These are phyloP conservation scores for Babesia caballi DNA, from an alignment of 169 alveolate genomes.

Conservation along the genomic window DNA sequence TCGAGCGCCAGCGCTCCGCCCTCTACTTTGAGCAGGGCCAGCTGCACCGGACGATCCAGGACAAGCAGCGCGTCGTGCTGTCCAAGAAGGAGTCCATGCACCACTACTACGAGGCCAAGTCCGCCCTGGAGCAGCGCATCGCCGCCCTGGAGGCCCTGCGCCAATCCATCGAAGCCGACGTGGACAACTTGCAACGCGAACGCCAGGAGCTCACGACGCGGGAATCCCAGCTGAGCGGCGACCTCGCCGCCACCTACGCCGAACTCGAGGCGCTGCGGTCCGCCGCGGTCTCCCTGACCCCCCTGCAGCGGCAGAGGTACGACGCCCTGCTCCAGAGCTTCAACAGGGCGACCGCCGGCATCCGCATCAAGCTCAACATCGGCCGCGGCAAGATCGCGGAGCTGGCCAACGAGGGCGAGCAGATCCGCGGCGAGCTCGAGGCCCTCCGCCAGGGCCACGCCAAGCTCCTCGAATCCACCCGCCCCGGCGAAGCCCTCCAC, in stretches of 20 bases:
- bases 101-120: constrained; percentile 18
- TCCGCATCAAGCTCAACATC: constrained; percentile 37
- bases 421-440: constrained; percentile 6
- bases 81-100: constrained; percentile 29
- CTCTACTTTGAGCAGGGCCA: constrained; percentile 58
- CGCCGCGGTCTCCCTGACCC: constrained; percentile 2
- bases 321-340: constrained; percentile 37
- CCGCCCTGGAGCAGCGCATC: constrained; percentile 15
- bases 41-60: constrained; percentile 32
- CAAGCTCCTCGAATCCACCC: neutral
- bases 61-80: constrained; percentile 4
- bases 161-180: constrained; percentile 2
- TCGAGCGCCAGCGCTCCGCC: constrained; percentile 23
- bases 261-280: neutral
- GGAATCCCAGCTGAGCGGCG: constrained; percentile 14
- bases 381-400: constrained; percentile 16
- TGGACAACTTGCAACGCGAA: neutral
- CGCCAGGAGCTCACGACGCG: constrained; percentile 20
- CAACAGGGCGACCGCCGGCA: constrained; percentile 14
- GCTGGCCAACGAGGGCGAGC: constrained; percentile 5
- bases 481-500: constrained; percentile 15
- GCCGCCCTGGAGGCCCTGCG: neutral
- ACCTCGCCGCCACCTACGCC: constrained; percentile 1
- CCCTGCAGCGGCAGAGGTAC: constrained; percentile 14
- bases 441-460: neutral